Evolutionary conservation across 208 protist species (phyloP).

Genomic region (Leishmania braziliensis): DNA sequence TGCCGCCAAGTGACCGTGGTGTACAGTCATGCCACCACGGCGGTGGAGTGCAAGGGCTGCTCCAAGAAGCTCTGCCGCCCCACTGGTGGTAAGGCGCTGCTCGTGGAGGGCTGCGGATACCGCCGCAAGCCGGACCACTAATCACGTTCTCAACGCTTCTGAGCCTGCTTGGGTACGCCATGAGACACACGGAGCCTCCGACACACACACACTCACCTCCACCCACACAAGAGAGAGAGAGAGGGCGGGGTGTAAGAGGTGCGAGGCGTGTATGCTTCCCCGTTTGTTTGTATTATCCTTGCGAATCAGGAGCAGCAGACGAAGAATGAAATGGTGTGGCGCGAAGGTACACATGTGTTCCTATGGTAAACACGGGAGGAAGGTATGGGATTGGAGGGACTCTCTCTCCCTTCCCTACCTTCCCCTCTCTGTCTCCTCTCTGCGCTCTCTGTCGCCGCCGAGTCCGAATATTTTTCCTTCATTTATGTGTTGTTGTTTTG

Average conservation of each 20-base stretch:
- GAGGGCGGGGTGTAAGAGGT: neutral
- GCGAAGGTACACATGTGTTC: neutral
- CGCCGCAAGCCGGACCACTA: conserved; percentile 95
- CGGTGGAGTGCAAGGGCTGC: conserved; percentile 97
- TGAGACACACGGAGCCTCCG: neutral
- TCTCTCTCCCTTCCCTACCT: neutral
- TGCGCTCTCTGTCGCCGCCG: neutral
- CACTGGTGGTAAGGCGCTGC: conserved; percentile 97
- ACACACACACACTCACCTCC: neutral
- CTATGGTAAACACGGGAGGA: neutral
- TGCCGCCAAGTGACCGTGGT: conserved; percentile 96
- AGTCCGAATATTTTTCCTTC: neutral
- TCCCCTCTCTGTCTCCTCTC: neutral
- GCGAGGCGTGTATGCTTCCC: neutral
- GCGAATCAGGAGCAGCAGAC: neutral
- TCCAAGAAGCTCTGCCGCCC: conserved; percentile 97
- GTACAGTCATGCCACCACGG: conserved; percentile 98
- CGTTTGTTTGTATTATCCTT: neutral
- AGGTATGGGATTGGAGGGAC: neutral
- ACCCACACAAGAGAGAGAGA: no score
- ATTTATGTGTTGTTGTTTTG: neutral
- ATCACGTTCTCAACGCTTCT: conserved; percentile 6
- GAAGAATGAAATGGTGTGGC: neutral
- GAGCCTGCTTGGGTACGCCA: neutral
- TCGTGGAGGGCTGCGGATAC: conserved; percentile 96